phyloP scores from a whole-genome alignment of 140 eudicot genomes.

The Erigeron philadelphicus region DNA sequence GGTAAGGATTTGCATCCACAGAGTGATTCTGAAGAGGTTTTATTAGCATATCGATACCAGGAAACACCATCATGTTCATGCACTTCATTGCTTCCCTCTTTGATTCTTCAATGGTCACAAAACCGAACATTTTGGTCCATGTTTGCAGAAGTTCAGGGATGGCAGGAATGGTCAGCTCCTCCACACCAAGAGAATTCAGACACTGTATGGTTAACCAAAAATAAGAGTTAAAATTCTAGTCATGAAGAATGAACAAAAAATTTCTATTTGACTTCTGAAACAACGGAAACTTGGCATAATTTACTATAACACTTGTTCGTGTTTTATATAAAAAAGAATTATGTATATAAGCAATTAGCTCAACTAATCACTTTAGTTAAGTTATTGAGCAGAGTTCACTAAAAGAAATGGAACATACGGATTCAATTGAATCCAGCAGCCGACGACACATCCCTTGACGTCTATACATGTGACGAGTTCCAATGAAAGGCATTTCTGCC shows the following conservation, averaged over 20 bases:
- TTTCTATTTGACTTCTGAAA: not conserved
- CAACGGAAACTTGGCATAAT: not conserved
- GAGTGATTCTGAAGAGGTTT: slow-evolving; percentile 42
- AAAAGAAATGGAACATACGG: slow-evolving; percentile 36
- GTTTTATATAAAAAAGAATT: too few relatives aligned
- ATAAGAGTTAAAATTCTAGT: too few relatives aligned
- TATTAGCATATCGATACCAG: slow-evolving; percentile 66
- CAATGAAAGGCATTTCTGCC: slow-evolving; percentile 99
- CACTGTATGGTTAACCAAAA: slow-evolving; percentile 31
- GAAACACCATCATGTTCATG: slow-evolving; percentile 67
- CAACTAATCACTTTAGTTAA: not conserved
- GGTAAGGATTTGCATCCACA: slow-evolving; percentile 10
- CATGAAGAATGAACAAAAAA: too few relatives aligned
- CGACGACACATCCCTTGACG: slow-evolving; percentile 98
- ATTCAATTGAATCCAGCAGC: slow-evolving; percentile 68
- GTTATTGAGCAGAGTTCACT: slow-evolving; percentile 2
- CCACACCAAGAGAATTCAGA: slow-evolving; percentile 63
- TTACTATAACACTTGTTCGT: not conserved
- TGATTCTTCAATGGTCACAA: slow-evolving; percentile 52
- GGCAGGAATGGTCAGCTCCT: slow-evolving; percentile 83
- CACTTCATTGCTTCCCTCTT: slow-evolving; percentile 41
- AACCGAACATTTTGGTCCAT: slow-evolving; percentile 78
- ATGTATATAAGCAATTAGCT: not conserved
- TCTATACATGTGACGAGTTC: slow-evolving; percentile 76
- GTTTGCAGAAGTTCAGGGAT: slow-evolving; percentile 61